Conservation (phyloP, 2,329 filamentous ascomycete genomes). For the Sarocladiaceae sp. region DNA sequence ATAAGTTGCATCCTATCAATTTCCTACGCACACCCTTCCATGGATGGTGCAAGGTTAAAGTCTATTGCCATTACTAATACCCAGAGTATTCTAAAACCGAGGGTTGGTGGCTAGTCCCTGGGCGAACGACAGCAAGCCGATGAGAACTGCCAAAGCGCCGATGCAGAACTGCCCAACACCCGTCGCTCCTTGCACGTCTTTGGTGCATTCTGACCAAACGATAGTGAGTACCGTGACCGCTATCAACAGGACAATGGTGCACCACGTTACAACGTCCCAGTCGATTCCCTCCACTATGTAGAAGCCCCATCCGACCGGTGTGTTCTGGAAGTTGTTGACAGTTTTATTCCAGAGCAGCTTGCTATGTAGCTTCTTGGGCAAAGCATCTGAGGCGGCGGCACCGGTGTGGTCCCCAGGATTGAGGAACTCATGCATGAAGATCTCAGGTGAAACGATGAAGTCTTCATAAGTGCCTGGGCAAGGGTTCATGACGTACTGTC, state of each 20-base stretch:
- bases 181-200: slow-evolving; percentile 8
- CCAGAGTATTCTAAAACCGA: no score
- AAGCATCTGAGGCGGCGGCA: background rate
- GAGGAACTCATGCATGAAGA: slow-evolving; percentile 10
- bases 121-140: background rate
- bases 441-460: background rate
- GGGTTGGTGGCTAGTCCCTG: background rate
- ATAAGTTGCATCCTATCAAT: no score
- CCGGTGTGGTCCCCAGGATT: slow-evolving; percentile 8
- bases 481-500: slow-evolving; percentile 7
- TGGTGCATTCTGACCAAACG: background rate
- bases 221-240: slow-evolving; percentile 1
- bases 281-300: slow-evolving; percentile 9
- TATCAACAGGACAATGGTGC: background rate
- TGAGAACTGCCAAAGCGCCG: background rate
- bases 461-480: slow-evolving; percentile 2
- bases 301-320: slow-evolving; percentile 10
- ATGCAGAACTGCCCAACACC: slow-evolving; percentile 5
- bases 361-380: slow-evolving; percentile 10
- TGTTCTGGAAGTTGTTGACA: background rate
- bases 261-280: background rate
- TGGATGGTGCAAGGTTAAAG: no score
- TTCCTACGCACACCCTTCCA: no score
- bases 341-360: slow-evolving; percentile 1
- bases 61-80: no score